Conservation (phyloP, 345 rosid genomes). For the Zanthoxylum bungeanum region DNA sequence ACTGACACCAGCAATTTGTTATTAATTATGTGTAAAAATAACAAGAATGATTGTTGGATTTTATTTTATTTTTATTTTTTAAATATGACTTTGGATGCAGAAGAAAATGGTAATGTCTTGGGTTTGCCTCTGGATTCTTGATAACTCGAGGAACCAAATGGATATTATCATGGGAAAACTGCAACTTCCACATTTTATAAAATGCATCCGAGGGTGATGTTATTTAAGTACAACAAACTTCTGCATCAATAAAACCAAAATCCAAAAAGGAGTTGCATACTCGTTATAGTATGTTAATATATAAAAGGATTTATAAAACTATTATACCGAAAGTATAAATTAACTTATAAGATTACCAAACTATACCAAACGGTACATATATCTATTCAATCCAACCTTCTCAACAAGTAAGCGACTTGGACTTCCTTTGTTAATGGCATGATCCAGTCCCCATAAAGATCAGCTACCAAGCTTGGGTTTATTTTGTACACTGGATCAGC, state of each 20-base stretch:
- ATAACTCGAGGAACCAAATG: neutral
- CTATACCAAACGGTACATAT: too few species aligned
- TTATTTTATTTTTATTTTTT: too few species aligned
- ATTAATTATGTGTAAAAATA: neutral
- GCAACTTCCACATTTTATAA: neutral
- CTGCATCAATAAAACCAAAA: neutral
- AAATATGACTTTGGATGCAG: neutral
- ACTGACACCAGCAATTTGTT: neutral
- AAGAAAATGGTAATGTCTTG: neutral
- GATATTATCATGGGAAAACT: neutral
- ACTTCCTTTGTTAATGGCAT: conserved; percentile 88
- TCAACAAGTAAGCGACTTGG: conserved; percentile 64
- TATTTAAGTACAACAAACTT: neutral
- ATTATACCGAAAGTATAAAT: too few species aligned
- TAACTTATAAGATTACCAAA: too few species aligned
- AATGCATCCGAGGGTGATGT: neutral
- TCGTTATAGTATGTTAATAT: neutral
- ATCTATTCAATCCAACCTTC: conserved; percentile 57
- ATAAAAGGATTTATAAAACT: neutral
- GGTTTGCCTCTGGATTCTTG: neutral
- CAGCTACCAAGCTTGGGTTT: conserved; percentile 57
- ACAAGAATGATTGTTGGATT: neutral
- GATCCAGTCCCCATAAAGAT: conserved; percentile 67
- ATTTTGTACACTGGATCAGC: conserved; percentile 54
- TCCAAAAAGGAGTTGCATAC: neutral